A percentile compares a stretch with the other conserved stretches of the same genome.
phyloP scores from a whole-genome alignment of 2,329 filamentous ascomycete genomes.

The Fusarium sp. region DNA sequence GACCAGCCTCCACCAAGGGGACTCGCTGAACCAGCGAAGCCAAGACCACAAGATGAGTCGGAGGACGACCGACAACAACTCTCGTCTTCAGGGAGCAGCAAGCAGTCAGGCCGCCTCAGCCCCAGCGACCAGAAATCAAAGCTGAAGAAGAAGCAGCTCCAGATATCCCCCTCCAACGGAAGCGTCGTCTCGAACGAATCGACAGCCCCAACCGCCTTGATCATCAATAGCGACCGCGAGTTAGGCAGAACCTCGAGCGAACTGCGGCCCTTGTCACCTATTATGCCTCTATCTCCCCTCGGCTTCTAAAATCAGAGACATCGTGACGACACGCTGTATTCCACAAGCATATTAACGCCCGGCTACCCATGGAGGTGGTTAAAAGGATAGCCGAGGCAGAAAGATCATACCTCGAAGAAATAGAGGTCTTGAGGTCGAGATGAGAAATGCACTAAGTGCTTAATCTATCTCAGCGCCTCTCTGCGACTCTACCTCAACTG shows the following conservation, averaged over 20 bases:
- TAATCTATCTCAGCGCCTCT: background rate
- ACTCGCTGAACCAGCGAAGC: constrained; percentile 49
- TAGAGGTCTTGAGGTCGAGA: background rate
- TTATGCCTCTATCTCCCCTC: constrained; percentile 71
- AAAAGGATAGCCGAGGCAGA: background rate
- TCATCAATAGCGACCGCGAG: constrained; percentile 52
- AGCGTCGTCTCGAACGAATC: constrained; percentile 54
- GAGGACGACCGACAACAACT: constrained; percentile 39
- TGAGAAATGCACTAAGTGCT: background rate
- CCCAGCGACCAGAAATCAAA: constrained; percentile 34
- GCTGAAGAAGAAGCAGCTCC: constrained; percentile 55
- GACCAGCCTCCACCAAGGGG: constrained; percentile 65
- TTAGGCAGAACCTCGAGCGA: constrained; percentile 48
- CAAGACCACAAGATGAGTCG: constrained; percentile 36
- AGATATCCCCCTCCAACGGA: constrained; percentile 52
- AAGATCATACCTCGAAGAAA: background rate
- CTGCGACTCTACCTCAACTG: background rate
- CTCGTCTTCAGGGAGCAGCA: constrained; percentile 73
- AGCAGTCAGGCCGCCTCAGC: constrained; percentile 50
- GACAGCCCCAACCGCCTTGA: constrained; percentile 56
- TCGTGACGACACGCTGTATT: constrained; percentile 8
- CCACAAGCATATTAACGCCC: background rate
- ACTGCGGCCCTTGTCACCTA: constrained; percentile 67
- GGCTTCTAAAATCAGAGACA: constrained; percentile 54
- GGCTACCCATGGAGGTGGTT: background rate